A percentile compares a stretch with the other conserved stretches of the same genome.
Evolutionary conservation across 352 stramenopile genomes (phyloP).

Genomic region (Phytophthora aleatoria): DNA sequence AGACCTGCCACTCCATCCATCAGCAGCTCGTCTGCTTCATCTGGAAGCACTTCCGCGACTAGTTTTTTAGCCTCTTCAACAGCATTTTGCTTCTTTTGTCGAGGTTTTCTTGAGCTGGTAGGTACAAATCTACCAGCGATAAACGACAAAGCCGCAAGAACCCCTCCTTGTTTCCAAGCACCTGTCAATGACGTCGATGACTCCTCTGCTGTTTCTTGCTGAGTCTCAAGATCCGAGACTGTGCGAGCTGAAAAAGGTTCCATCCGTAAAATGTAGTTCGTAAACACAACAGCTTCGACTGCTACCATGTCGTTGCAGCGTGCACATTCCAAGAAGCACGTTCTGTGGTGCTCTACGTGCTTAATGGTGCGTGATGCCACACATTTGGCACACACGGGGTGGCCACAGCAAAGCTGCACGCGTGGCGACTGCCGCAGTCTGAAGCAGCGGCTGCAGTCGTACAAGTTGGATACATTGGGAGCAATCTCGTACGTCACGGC

Average conservation of each 20-base stretch:
- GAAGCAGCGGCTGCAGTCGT: slow-evolving; percentile 65
- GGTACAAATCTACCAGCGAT: slow-evolving; percentile 39
- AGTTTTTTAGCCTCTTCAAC: slow-evolving; percentile 23
- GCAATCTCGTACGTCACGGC: slow-evolving; percentile 39
- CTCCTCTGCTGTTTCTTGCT: slow-evolving; percentile 2
- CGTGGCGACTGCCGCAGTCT: slow-evolving; percentile 56
- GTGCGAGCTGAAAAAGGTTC: slow-evolving; percentile 37
- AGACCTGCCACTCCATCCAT: slow-evolving; percentile 30
- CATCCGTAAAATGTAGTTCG: slow-evolving; percentile 57
- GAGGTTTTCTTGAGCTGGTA: neutral
- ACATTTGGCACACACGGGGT: slow-evolving; percentile 64
- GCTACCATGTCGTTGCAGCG: slow-evolving; percentile 57
- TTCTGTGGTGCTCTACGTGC: slow-evolving; percentile 43
- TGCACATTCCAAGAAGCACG: slow-evolving; percentile 60
- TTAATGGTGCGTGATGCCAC: slow-evolving; percentile 50
- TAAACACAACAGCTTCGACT: slow-evolving; percentile 65
- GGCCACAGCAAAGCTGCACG: slow-evolving; percentile 71
- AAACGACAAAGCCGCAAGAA: slow-evolving; percentile 51
- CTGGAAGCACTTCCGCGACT: slow-evolving; percentile 26
- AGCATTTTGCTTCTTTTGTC: slow-evolving; percentile 20
- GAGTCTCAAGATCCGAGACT: slow-evolving; percentile 36
- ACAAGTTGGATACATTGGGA: slow-evolving; percentile 49
- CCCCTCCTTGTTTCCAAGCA: slow-evolving; percentile 47
- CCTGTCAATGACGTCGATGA: slow-evolving; percentile 18
- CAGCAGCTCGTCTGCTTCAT: slow-evolving; percentile 31